Base-by-base conservation (phyloP, 257 asterid species). In the Capsicum baccatum region DNA sequence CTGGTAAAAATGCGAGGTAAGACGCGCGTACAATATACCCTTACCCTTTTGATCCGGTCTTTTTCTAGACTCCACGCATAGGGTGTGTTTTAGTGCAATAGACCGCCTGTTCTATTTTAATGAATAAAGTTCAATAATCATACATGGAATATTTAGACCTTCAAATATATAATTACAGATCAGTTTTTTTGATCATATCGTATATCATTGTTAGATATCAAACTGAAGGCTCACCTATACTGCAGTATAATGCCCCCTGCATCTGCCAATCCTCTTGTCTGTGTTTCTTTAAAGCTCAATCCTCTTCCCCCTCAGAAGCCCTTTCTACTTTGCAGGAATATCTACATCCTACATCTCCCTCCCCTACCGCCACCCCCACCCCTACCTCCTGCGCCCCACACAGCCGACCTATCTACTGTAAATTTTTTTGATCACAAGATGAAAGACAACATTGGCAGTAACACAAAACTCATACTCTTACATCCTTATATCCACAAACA, bases 401-500 rank as follows among this genome's bases (percentile, higher is more conserved):
- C 2, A 26, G 33, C 33, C 33, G 33, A 39, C 44, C 44, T 39
- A 3, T 39, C 56, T 52, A 50, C 13, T 52, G 56, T 3, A 15
- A 69, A 26, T 66, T 17, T 14, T 26, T 79, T 86, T 47, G 21
- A 4, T 52, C 48, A 5, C 16, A 52, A 87, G 5, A 94, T 95
- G 98, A 95, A 93, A 92, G 92, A 92, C 92, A 94, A 92, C 82
- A 37, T 91, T 50, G 91, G 92, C 89, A 91, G 74, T 66, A 90
- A 87, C 86, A 93, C 98, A 0, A 92, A 93, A 87, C 93, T 96
- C 15, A 96, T 96, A 52, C 98, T 96, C 57, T 94, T 96, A 59
- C 99, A 96, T 50, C 99, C 99, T 5, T 96, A 93, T 89, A 92
- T 96, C 83, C 99, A 96, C 44, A 96, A 96, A 82, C 98, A 96